Percentiles rank a stretch among this genome's conserved stretches.
Evolutionary conservation across 768 basidiomycete species (phyloP).

Genomic region (Harrya chromipes): DNA sequence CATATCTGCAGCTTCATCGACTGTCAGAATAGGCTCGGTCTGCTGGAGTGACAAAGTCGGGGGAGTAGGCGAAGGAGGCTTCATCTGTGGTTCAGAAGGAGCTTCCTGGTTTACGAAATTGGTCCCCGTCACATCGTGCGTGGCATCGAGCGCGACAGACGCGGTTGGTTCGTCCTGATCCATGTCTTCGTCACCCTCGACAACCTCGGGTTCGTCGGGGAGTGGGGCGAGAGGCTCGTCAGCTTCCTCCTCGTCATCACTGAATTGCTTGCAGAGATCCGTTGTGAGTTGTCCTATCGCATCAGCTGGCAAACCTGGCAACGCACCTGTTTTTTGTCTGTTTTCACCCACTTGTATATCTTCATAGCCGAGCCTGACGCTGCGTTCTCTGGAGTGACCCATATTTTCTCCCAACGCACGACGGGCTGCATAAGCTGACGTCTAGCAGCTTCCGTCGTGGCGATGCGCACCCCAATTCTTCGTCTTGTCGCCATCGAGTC

Average conservation of each 20-base stretch:
- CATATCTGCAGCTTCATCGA: slow-evolving; percentile 38
- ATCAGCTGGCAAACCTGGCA: neutral
- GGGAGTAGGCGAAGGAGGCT: slow-evolving; percentile 66
- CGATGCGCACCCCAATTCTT: slow-evolving; percentile 72
- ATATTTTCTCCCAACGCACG: slow-evolving; percentile 80
- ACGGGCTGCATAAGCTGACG: slow-evolving; percentile 88
- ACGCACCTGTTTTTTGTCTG: slow-evolving; percentile 72
- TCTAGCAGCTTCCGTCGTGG: slow-evolving; percentile 76
- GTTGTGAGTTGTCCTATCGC: neutral
- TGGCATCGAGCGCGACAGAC: slow-evolving; percentile 40
- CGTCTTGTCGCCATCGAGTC: slow-evolving; percentile 63
- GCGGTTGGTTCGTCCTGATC: slow-evolving; percentile 58
- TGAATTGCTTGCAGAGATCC: slow-evolving; percentile 63
- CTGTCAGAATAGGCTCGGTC: slow-evolving; percentile 43
- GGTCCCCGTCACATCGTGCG: slow-evolving; percentile 38
- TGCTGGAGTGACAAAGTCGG: slow-evolving; percentile 53
- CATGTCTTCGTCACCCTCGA: slow-evolving; percentile 73
- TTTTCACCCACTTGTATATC: slow-evolving; percentile 76
- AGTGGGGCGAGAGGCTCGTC: slow-evolving; percentile 81
- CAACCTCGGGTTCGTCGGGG: slow-evolving; percentile 72
- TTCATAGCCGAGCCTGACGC: slow-evolving; percentile 57
- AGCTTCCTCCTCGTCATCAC: slow-evolving; percentile 76
- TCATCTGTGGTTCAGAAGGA: slow-evolving; percentile 52
- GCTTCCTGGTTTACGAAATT: slow-evolving; percentile 34
- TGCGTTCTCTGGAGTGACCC: slow-evolving; percentile 58